phyloP scores from a whole-genome alignment of 129 eudicot genomes.

The Kitagawia praeruptora region DNA sequence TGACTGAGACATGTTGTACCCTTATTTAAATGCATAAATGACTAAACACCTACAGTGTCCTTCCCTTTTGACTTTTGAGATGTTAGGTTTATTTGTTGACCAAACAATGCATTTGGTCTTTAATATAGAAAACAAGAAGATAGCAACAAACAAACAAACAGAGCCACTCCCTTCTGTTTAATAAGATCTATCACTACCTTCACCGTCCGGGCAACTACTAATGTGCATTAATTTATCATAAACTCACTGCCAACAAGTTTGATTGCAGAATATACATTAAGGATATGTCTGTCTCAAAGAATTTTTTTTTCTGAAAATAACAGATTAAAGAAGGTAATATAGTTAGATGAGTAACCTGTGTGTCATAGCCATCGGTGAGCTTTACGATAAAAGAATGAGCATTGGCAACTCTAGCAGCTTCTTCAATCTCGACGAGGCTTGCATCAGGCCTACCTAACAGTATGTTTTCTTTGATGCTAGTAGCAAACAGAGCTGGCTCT shows the following conservation, averaged over 20 bases:
- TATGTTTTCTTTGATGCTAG: slow-evolving; percentile 91
- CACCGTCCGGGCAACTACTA: slow-evolving; percentile 24
- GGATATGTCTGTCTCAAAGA: background rate
- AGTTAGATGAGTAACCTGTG: slow-evolving; percentile 52
- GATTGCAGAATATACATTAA: background rate
- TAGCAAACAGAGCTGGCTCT: slow-evolving; percentile 96
- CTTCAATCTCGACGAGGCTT: slow-evolving; percentile 58
- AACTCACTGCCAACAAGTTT: background rate
- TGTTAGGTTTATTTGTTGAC: slow-evolving; percentile 61
- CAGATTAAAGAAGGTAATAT: background rate
- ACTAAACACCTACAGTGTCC: slow-evolving; percentile 32
- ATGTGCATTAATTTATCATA: slow-evolving; percentile 10
- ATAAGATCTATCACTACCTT: slow-evolving; percentile 34
- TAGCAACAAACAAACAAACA: background rate
- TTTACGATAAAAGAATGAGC: slow-evolving; percentile 89
- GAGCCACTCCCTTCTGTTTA: slow-evolving; percentile 16
- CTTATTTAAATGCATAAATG: slow-evolving; percentile 23
- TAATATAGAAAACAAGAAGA: slow-evolving; percentile 9
- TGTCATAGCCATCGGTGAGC: slow-evolving; percentile 82
- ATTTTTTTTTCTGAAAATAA: background rate
- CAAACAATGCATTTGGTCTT: slow-evolving; percentile 32
- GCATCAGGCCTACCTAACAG: slow-evolving; percentile 97
- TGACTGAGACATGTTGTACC: slow-evolving; percentile 64
- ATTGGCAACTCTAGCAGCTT: slow-evolving; percentile 93
- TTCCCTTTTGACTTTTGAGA: slow-evolving; percentile 52